A percentile compares a stretch with the other conserved stretches of the same genome.
phyloP scores from a whole-genome alignment of 192 early-diverging fungal genomes.

The Spinellus fusiger region DNA sequence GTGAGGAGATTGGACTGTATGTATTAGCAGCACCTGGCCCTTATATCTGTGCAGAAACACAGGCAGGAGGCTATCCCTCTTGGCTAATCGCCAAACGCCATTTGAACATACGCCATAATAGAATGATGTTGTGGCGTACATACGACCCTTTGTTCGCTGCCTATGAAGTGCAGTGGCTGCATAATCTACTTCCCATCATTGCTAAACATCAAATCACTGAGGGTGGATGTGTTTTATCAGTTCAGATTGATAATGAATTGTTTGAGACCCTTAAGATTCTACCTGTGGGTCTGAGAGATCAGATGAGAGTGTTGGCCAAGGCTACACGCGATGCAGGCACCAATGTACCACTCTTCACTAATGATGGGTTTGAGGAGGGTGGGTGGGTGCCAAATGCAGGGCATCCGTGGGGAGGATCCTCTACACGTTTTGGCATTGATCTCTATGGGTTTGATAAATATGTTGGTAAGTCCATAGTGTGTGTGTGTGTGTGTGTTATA shows the following conservation, averaged over 20 bases:
- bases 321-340: constrained; percentile 71
- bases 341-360: constrained; percentile 80
- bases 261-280: constrained; percentile 54
- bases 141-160: constrained; percentile 66
- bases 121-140: constrained; percentile 54
- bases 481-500: background rate
- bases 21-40: constrained; percentile 81
- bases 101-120: constrained; percentile 67
- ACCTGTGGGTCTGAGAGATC: constrained; percentile 75
- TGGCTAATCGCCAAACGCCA: constrained; percentile 75
- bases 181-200: constrained; percentile 68
- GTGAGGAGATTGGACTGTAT: constrained; percentile 66
- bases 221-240: constrained; percentile 65
- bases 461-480: constrained; percentile 38
- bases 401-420: constrained; percentile 14
- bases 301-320: constrained; percentile 72
- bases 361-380: constrained; percentile 71
- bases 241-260: constrained; percentile 83
- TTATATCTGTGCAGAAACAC: constrained; percentile 78
- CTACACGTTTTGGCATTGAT: constrained; percentile 62
- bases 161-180: constrained; percentile 71
- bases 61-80: constrained; percentile 66
- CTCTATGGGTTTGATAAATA: constrained; percentile 82
- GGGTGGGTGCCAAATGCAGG: constrained; percentile 44
- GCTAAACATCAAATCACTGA: constrained; percentile 73